Evolutionary conservation across 257 asterid species (phyloP), one percentile per base, ranked within the genome.

Genomic region (Fraxinus cuspidata): DNA sequence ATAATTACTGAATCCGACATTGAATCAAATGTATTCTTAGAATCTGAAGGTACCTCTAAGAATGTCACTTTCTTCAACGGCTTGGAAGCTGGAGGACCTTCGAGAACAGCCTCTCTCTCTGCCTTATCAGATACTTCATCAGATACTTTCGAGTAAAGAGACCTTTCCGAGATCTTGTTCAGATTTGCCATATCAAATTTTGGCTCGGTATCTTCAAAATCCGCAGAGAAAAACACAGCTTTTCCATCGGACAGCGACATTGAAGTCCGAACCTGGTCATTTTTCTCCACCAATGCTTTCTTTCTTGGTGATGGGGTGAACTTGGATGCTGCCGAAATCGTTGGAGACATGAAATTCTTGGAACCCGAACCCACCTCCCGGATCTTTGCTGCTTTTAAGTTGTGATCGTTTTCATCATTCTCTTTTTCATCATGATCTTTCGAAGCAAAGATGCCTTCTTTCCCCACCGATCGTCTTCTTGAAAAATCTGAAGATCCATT

Each of bases 271-370:
- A 93, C 82, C 0, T 92, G 92, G 19, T 92, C 98, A 49, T 88
- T 92, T 76, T 97, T 87, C 85, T 96, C 99, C 68, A 79, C 92
- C 85, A 96, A 84, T 28, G 88, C 87, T 81, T 89, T 96, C 93
- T 89, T 96, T 74, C 90, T 86, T 0, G 98, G 98, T 0, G 98
- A 93, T 13, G 96, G 93, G 44, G 97, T 85, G 83, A 90, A 87
- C 80, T 96, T 96, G 63, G 96, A 93, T 40, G 98, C 97, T 2
- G 99, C 97, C 3, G 99, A 96, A 47, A 96, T 93, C 0, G 99
- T 96, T 1, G 98, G 99, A 18, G 97, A 81, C 98, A 96, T 96
- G 85, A 96, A 93, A 73, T 85, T 84, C 82, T 93, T 94, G 2
- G 92, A 76, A 31, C 89, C 88, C 84, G 92, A 85, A 16, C 21